phyloP scores from a whole-genome alignment of 1,284 basidiomycete genomes.

The Grifola frondosa region DNA sequence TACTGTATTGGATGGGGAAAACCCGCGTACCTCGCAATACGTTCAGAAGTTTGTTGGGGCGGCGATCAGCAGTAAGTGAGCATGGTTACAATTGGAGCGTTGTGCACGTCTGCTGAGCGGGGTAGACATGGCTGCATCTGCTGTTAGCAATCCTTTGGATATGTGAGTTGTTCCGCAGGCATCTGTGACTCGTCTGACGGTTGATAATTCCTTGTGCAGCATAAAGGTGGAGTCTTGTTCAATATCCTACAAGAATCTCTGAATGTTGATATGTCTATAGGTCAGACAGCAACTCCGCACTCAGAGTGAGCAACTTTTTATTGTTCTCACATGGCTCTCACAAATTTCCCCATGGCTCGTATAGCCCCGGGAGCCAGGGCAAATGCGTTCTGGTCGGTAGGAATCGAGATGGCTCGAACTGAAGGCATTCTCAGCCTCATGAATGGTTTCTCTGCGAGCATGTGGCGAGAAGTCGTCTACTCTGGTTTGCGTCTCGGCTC shows the following conservation, averaged over 20 bases:
- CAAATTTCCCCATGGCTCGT: not conserved
- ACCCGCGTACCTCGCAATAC: slow-evolving; percentile 23
- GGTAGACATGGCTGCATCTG: slow-evolving; percentile 38
- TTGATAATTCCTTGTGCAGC: slow-evolving; percentile 7
- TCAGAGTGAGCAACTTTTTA: slow-evolving; percentile 24
- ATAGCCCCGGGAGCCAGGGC: slow-evolving; percentile 30
- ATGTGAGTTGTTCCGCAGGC: slow-evolving; percentile 30
- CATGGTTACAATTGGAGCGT: not conserved
- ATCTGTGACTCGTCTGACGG: not conserved
- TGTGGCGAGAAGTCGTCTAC: slow-evolving; percentile 38
- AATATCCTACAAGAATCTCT: not conserved
- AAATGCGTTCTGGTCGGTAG: slow-evolving; percentile 37
- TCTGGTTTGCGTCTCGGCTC: slow-evolving; percentile 39
- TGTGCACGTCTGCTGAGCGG: not conserved
- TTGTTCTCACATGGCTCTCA: not conserved
- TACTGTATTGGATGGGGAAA: slow-evolving; percentile 8
- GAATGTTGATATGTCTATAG: slow-evolving; percentile 13
- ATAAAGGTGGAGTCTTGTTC: slow-evolving; percentile 25
- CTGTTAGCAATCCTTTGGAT: slow-evolving; percentile 38
- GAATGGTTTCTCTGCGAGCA: slow-evolving; percentile 37
- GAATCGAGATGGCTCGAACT: slow-evolving; percentile 33
- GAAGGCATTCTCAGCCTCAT: slow-evolving; percentile 36
- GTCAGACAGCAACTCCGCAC: slow-evolving; percentile 39
- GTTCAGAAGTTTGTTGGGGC: slow-evolving; percentile 33
- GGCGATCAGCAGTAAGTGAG: slow-evolving; percentile 30